Percentiles rank a stretch among this genome's conserved stretches.
Evolutionary conservation across 768 basidiomycete species (phyloP).

Genomic region (Pleurotus pulmonarius): DNA sequence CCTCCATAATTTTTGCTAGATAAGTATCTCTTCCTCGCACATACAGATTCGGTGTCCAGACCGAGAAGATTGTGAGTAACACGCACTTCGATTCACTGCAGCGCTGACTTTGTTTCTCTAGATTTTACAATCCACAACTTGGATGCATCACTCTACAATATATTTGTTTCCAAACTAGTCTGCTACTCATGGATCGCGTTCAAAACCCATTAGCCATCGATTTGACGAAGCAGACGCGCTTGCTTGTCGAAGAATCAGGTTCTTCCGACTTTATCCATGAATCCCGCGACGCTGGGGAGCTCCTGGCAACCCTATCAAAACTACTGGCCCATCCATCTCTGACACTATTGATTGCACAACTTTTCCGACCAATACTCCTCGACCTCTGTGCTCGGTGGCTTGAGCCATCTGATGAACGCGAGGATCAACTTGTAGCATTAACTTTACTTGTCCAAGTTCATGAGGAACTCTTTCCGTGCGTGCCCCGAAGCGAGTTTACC

Average conservation of each 20-base stretch:
- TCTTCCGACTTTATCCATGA: slow-evolving; percentile 40
- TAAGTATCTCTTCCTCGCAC: too few species aligned
- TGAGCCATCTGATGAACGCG: slow-evolving; percentile 41
- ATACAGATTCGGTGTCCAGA: too few species aligned
- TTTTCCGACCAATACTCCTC: slow-evolving; percentile 74
- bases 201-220: slow-evolving; percentile 61
- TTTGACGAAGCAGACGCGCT: slow-evolving; percentile 47
- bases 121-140: background rate
- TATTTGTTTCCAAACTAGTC: background rate
- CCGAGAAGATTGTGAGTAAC: too few species aligned
- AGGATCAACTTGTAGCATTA: slow-evolving; percentile 56
- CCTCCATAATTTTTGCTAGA: too few species aligned
- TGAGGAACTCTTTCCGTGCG: slow-evolving; percentile 71
- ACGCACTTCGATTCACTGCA: too few species aligned
- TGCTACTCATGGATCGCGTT: slow-evolving; percentile 19
- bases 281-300: slow-evolving; percentile 31
- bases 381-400: slow-evolving; percentile 86
- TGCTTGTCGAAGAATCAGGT: slow-evolving; percentile 42
- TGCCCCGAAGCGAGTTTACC: slow-evolving; percentile 13
- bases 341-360: slow-evolving; percentile 55
- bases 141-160: background rate
- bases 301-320: slow-evolving; percentile 55
- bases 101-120: too few species aligned
- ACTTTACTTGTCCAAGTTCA: slow-evolving; percentile 63
- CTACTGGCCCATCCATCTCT: slow-evolving; percentile 59